Percentiles rank a stretch among this genome's conserved stretches.
Conservation (phyloP, 805 yeast genomes). For the Kregervanrija pseudodelftensis region DNA sequence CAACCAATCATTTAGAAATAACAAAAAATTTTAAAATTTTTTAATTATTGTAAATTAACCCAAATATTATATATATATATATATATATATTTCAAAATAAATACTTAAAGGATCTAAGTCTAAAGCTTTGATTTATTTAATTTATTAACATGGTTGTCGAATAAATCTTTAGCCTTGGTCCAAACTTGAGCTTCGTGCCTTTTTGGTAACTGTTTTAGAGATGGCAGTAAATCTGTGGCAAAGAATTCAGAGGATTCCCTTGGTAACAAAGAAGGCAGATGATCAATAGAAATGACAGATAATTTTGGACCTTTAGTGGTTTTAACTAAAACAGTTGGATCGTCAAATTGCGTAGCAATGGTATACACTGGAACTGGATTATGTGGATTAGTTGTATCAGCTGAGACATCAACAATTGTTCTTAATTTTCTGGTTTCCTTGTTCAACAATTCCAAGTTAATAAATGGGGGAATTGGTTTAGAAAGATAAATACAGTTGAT, state of each 20-base stretch:
- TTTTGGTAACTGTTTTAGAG: slow-evolving; percentile 74
- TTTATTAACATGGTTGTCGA: slow-evolving; percentile 77
- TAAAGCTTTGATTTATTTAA: slow-evolving; percentile 41
- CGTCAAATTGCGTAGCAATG: slow-evolving; percentile 80
- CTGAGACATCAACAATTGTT: slow-evolving; percentile 95
- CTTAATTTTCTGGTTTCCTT: slow-evolving; percentile 64
- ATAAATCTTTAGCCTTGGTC: slow-evolving; percentile 80
- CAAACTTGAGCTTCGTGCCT: slow-evolving; percentile 84
- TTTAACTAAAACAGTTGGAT: slow-evolving; percentile 84
- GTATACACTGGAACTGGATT: slow-evolving; percentile 95
- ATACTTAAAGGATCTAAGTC: neutral
- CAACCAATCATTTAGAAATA: neutral
- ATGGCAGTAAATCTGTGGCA: slow-evolving; percentile 81
- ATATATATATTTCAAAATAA: neutral
- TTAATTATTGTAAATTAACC: neutral
- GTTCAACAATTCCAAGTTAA: slow-evolving; percentile 63
- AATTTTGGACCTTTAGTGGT: slow-evolving; percentile 77
- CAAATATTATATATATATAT: slow-evolving; percentile 1
- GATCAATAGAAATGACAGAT: slow-evolving; percentile 93
- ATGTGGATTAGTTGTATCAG: slow-evolving; percentile 97
- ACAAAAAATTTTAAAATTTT: neutral
- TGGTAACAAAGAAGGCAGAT: slow-evolving; percentile 90
- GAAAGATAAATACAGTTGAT: slow-evolving; percentile 95
- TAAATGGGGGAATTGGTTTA: slow-evolving; percentile 88
- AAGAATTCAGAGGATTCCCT: slow-evolving; percentile 95